Evolutionary conservation across 805 yeast species (phyloP).

Genomic region (Candida nemodendra): DNA sequence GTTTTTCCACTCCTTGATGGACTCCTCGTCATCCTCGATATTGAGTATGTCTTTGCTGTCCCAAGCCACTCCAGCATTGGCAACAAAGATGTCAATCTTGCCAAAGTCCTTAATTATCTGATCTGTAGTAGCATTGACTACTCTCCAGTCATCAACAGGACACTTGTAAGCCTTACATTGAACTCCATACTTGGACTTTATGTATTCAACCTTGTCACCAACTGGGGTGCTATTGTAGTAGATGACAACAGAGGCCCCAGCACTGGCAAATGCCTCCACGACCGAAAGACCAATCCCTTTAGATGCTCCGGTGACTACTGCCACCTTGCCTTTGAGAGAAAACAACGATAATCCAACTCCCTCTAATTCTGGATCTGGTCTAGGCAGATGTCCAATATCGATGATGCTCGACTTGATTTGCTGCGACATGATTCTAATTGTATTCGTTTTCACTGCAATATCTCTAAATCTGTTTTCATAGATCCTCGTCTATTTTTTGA

Average conservation of each 20-base stretch:
- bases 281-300: slow-evolving; percentile 80
- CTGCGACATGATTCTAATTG: background rate
- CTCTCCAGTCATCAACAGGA: slow-evolving; percentile 47
- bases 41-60: slow-evolving; percentile 55
- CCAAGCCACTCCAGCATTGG: slow-evolving; percentile 91
- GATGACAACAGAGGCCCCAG: slow-evolving; percentile 81
- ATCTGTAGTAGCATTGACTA: slow-evolving; percentile 47
- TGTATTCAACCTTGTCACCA: slow-evolving; percentile 56
- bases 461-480: too few species aligned
- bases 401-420: slow-evolving; percentile 7
- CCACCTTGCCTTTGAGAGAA: slow-evolving; percentile 80
- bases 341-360: slow-evolving; percentile 61
- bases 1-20: slow-evolving; percentile 63
- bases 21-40: slow-evolving; percentile 40
- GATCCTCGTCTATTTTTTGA: too few species aligned
- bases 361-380: slow-evolving; percentile 50
- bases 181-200: slow-evolving; percentile 58
- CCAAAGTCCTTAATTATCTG: slow-evolving; percentile 69
- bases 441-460: too few species aligned
- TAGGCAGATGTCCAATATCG: slow-evolving; percentile 44
- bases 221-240: slow-evolving; percentile 65
- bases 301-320: slow-evolving; percentile 81
- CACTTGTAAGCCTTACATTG: slow-evolving; percentile 64
- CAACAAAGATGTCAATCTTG: slow-evolving; percentile 77
- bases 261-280: slow-evolving; percentile 80